Evolutionary conservation across 2,329 filamentous ascomycete genomes (phyloP).

Genomic region (Aspergillus bombycis): DNA sequence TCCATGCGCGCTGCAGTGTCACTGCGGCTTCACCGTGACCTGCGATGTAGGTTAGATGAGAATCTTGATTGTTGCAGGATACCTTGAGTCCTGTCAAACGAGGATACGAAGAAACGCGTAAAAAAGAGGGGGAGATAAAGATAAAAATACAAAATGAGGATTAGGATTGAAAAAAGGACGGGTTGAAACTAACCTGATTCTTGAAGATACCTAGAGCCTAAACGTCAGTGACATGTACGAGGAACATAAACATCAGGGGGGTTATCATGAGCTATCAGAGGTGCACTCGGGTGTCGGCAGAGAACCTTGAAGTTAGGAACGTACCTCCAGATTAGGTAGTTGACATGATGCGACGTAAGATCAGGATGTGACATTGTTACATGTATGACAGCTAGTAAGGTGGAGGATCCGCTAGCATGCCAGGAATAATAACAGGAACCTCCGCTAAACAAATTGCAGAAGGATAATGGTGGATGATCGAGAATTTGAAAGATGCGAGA

Average conservation of each 20-base stretch:
- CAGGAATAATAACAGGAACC: conserved; percentile 31
- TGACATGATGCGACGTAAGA: conserved; percentile 62
- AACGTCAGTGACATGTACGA: conserved; percentile 15
- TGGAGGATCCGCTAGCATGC: conserved; percentile 31
- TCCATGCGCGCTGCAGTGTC: conserved; percentile 65
- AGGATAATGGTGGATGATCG: neutral
- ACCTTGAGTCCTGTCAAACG: neutral
- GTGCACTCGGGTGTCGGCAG: conserved; percentile 1
- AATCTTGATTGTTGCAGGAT: neutral
- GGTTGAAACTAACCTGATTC: conserved; percentile 53
- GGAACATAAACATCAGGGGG: conserved; percentile 6
- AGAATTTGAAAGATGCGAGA: conserved; percentile 11
- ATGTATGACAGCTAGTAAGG: conserved; percentile 43
- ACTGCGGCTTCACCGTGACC: conserved; percentile 63
- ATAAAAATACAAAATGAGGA: conserved; percentile 13
- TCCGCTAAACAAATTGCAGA: conserved; percentile 21
- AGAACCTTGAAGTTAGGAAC: conserved; percentile 25
- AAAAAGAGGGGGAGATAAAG: neutral
- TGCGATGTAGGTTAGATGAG: conserved; percentile 28
- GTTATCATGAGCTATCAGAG: neutral
- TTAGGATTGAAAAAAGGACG: conserved; percentile 12
- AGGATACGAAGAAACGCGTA: neutral
- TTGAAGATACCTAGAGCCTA: conserved; percentile 54
- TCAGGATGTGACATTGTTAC: conserved; percentile 48
- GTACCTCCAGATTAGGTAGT: conserved; percentile 71